Percentiles rank a stretch among this genome's conserved stretches.
Evolutionary conservation across 2,329 filamentous ascomycete genomes (phyloP).

Genomic region (Xylariaceae sp.): DNA sequence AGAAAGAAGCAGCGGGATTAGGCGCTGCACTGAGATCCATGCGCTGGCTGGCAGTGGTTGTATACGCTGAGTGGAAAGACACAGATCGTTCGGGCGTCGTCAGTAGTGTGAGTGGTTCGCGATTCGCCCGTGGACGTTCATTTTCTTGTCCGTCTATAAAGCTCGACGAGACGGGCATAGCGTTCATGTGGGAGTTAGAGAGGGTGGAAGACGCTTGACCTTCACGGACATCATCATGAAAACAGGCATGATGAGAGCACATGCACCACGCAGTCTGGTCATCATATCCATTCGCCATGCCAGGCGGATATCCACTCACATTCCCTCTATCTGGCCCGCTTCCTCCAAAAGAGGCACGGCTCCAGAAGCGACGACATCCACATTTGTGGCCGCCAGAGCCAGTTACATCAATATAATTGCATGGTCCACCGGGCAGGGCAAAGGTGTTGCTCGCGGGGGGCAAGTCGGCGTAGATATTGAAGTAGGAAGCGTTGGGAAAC

Average conservation of each 20-base stretch:
- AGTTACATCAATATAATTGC: slow-evolving; percentile 53
- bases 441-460: slow-evolving; percentile 29
- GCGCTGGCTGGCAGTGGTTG: slow-evolving; percentile 30
- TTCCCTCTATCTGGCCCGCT: slow-evolving; percentile 31
- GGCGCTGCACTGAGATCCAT: slow-evolving; percentile 40
- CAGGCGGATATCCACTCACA: slow-evolving; percentile 24
- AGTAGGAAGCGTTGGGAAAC: slow-evolving; percentile 42
- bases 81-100: slow-evolving; percentile 34
- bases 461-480: slow-evolving; percentile 52
- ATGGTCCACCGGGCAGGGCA: slow-evolving; percentile 47
- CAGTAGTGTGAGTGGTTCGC: slow-evolving; percentile 50
- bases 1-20: slow-evolving; percentile 32
- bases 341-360: slow-evolving; percentile 34
- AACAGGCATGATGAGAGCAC: slow-evolving; percentile 60
- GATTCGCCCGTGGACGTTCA: slow-evolving; percentile 43
- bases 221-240: slow-evolving; percentile 46
- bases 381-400: slow-evolving; percentile 50
- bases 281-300: slow-evolving; percentile 25
- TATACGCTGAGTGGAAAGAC: slow-evolving; percentile 37
- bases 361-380: slow-evolving; percentile 59
- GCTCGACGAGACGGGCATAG: slow-evolving; percentile 16
- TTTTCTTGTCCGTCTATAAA: slow-evolving; percentile 46
- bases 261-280: slow-evolving; percentile 52
- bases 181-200: slow-evolving; percentile 17
- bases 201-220: slow-evolving; percentile 19